phyloP scores from a whole-genome alignment of 2,329 filamentous ascomycete species.

The Hymenoscyphus occultus region DNA sequence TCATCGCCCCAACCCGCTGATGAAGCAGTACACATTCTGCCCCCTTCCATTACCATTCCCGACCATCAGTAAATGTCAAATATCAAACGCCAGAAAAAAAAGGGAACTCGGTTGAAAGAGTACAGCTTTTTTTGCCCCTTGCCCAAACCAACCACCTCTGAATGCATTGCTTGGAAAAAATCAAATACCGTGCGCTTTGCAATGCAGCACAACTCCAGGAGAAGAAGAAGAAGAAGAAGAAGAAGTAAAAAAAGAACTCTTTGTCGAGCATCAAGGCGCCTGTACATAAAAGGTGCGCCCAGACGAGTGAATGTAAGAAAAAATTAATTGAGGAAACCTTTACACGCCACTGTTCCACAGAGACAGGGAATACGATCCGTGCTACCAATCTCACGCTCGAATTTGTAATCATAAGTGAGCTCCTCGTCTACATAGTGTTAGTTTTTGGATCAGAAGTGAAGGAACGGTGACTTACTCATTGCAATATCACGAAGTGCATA shows the following conservation, averaged over 20 bases:
- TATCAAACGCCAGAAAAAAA: constrained; percentile 24
- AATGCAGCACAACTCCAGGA: constrained; percentile 19
- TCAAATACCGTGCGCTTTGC: constrained; percentile 18
- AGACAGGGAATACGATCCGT: constrained; percentile 95
- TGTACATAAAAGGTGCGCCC: constrained; percentile 3
- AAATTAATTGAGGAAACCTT: constrained; percentile 92
- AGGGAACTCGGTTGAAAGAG: constrained; percentile 35
- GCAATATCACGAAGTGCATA: constrained; percentile 94
- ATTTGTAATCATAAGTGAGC: constrained; percentile 99
- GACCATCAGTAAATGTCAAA: constrained; percentile 15
- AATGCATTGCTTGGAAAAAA: constrained; percentile 24
- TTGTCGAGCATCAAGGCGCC: neutral
- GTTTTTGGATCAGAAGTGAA: constrained; percentile 5
- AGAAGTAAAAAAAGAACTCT: neutral
- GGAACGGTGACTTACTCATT: constrained; percentile 66
- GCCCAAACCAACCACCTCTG: constrained; percentile 16
- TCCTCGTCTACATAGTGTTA: constrained; percentile 72
- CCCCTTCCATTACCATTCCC: constrained; percentile 5
- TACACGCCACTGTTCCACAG: constrained; percentile 92
- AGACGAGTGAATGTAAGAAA: constrained; percentile 12
- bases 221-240: constrained; percentile 5
- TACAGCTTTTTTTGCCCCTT: constrained; percentile 29
- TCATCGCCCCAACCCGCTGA: constrained; percentile 15
- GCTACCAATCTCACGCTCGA: constrained; percentile 93
- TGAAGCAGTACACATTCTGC: constrained; percentile 21